Percentiles rank a stretch among this genome's conserved stretches.
These are phyloP conservation scores for Niebla homalea DNA, from an alignment of 495 filamentous ascomycete species.

Conservation along the genomic window DNA sequence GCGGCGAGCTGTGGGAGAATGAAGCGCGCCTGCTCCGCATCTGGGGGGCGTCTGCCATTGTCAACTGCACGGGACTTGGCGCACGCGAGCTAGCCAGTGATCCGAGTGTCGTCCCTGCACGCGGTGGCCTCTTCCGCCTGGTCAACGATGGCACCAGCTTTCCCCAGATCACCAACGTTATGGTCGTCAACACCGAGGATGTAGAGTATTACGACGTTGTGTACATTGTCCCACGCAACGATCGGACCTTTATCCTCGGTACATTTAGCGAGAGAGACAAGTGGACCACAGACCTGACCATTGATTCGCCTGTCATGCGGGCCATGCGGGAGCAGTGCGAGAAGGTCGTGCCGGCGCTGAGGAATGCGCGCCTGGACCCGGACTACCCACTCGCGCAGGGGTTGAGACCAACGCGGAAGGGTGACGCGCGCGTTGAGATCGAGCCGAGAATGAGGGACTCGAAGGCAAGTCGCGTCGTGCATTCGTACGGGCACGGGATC, in stretches of 20 bases:
- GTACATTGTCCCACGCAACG: constrained; percentile 35
- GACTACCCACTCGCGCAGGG: background rate
- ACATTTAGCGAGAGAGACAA: too few relatives aligned
- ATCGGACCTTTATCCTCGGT: too few relatives aligned
- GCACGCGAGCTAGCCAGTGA: background rate
- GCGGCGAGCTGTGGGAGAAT: background rate
- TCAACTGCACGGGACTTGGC: background rate
- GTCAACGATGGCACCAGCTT: background rate
- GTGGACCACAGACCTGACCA: too few relatives aligned
- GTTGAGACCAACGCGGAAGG: too few relatives aligned
- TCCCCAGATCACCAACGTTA: background rate
- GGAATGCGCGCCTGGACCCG: too few relatives aligned
- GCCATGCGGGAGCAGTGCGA: too few relatives aligned
- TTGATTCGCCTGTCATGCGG: too few relatives aligned
- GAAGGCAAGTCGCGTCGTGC: constrained; percentile 32
- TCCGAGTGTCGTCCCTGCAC: background rate
- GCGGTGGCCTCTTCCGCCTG: background rate
- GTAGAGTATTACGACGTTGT: constrained; percentile 23
- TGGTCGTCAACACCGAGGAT: constrained; percentile 12
- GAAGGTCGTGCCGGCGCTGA: too few relatives aligned
- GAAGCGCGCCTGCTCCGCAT: background rate
- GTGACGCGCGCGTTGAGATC: too few relatives aligned
- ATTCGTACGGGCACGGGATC: constrained; percentile 35
- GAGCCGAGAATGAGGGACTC: constrained; percentile 13
- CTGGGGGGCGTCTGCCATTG: background rate